Conservation (phyloP, 306 rosid species). For the Acacia crassicarpa region DNA sequence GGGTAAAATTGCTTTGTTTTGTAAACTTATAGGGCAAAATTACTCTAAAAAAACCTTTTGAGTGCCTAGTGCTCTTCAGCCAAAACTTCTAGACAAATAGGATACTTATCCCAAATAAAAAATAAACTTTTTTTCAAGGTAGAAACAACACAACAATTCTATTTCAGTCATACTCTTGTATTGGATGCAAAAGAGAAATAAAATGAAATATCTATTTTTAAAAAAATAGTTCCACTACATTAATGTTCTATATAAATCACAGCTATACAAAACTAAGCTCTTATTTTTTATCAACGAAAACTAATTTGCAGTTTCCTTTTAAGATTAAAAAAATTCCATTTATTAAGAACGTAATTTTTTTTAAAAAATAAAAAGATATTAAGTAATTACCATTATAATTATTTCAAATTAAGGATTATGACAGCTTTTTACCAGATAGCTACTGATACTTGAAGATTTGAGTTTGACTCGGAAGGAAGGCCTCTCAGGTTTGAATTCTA, state of each 20-base stretch:
- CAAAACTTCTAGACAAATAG: too few relatives aligned
- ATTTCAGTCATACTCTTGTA: background rate
- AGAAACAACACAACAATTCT: background rate
- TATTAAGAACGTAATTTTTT: background rate
- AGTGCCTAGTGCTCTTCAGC: too few relatives aligned
- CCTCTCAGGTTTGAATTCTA: background rate
- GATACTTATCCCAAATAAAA: too few relatives aligned
- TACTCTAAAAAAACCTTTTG: too few relatives aligned
- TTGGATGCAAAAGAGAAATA: background rate
- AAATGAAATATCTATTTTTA: background rate
- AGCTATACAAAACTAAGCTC: background rate
- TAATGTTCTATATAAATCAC: background rate
- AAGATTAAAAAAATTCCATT: background rate
- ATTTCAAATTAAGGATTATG: background rate
- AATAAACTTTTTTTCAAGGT: background rate
- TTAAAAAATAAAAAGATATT: background rate
- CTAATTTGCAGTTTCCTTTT: background rate
- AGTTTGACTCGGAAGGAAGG: slow-evolving; percentile 6
- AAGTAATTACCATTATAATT: too few relatives aligned
- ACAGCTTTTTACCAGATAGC: background rate
- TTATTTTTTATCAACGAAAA: background rate
- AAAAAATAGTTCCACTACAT: background rate
- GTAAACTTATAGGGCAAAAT: too few relatives aligned
- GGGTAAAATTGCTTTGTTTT: too few relatives aligned
- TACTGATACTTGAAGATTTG: background rate